Evolutionary conservation across 805 yeast genomes (phyloP).

Genomic region (Metahyphopichia silvanorum): DNA sequence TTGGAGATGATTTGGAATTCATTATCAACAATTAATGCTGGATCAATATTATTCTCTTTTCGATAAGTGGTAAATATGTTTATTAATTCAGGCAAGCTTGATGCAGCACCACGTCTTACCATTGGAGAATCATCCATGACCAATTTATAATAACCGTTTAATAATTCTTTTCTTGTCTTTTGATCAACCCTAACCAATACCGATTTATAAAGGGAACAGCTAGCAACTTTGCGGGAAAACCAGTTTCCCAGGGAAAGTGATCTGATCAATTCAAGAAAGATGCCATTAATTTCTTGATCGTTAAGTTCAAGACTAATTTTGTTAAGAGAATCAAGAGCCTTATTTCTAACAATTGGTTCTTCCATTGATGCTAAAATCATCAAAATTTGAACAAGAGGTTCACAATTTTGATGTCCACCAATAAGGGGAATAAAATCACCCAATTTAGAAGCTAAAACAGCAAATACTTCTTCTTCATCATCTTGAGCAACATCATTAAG

Average conservation of each 20-base stretch:
- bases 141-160: conserved; percentile 65
- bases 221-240: conserved; percentile 90
- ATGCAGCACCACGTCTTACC: conserved; percentile 95
- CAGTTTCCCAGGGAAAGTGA: conserved; percentile 84
- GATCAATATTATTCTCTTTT: conserved; percentile 21
- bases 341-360: conserved; percentile 94
- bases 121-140: conserved; percentile 92
- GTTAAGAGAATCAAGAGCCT: conserved; percentile 85
- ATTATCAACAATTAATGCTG: conserved; percentile 41
- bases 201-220: conserved; percentile 81
- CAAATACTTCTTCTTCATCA: conserved; percentile 97
- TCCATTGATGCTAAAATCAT: conserved; percentile 87
- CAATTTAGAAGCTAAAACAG: conserved; percentile 87
- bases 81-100: conserved; percentile 72
- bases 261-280: conserved; percentile 73
- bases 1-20: conserved; percentile 73
- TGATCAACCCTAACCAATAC: conserved; percentile 60
- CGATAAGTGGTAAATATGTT: conserved; percentile 45
- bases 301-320: conserved; percentile 62
- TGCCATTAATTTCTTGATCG: conserved; percentile 58
- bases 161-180: conserved; percentile 54
- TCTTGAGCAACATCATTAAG: conserved; percentile 87
- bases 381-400: conserved; percentile 54
- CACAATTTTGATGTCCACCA: conserved; percentile 71
- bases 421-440: conserved; percentile 84